Conservation (phyloP, 129 eudicot species). For the Silybum marianum region DNA sequence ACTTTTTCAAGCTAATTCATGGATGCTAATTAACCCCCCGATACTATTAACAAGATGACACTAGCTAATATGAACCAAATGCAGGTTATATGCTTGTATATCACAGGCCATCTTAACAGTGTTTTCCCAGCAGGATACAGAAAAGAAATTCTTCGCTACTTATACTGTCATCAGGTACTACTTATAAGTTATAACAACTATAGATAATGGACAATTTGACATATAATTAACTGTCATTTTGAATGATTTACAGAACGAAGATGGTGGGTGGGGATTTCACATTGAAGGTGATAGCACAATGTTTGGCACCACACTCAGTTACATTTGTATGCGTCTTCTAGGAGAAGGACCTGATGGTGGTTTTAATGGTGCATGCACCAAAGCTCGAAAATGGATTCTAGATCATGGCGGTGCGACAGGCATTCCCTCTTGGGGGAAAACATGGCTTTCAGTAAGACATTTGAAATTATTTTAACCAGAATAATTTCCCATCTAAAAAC, state of each 20-base stretch:
- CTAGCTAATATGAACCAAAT: not conserved
- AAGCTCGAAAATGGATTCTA: conserved; percentile 77
- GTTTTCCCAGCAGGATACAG: conserved; percentile 45
- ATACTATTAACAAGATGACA: conserved; percentile 57
- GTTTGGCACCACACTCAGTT: conserved; percentile 57
- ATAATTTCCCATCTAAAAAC: not conserved
- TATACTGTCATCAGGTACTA: conserved; percentile 68
- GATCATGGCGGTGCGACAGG: conserved; percentile 68
- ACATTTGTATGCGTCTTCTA: conserved; percentile 64
- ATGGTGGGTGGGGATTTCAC: conserved; percentile 86
- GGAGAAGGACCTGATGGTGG: conserved; percentile 66
- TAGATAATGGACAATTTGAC: not conserved
- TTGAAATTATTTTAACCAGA: too few species aligned
- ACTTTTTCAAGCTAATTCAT: too few species aligned
- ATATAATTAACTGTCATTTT: not conserved
- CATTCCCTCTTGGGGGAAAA: conserved; percentile 89
- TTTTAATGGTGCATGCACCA: conserved; percentile 45
- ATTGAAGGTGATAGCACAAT: conserved; percentile 69
- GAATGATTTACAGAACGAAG: conserved; percentile 52
- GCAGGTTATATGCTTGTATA: conserved; percentile 71
- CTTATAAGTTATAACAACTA: too few species aligned
- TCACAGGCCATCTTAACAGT: conserved; percentile 59
- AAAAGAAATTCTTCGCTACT: conserved; percentile 60
- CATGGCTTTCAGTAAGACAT: conserved; percentile 62
- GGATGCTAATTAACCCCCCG: conserved; percentile 9